These are phyloP conservation scores for Colletotrichum shisoi DNA, from an alignment of 2,329 filamentous ascomycete species.

Conservation along the genomic window DNA sequence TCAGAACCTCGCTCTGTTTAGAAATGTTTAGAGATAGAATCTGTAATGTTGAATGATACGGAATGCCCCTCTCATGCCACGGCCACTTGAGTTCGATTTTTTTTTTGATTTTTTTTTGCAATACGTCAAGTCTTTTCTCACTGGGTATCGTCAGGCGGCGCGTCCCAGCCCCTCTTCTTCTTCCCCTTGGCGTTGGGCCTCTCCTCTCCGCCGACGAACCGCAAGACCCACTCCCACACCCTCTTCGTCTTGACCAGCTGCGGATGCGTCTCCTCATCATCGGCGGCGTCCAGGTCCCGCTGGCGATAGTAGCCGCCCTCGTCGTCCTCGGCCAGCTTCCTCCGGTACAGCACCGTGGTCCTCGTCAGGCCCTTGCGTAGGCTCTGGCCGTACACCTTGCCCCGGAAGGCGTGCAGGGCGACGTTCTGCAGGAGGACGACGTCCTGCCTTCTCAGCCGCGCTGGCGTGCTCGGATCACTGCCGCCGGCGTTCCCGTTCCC, in stretches of 20 bases:
- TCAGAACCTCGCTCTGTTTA: constrained; percentile 15
- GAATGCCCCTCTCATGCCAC: no score
- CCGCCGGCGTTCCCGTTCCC: constrained; percentile 41
- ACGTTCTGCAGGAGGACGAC: constrained; percentile 82
- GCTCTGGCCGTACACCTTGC: constrained; percentile 84
- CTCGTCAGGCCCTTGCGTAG: constrained; percentile 75
- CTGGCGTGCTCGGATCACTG: constrained; percentile 4
- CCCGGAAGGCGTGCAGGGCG: constrained; percentile 76
- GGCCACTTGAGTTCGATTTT: no score
- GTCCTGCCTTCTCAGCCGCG: constrained; percentile 71
- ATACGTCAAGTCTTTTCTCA: constrained; percentile 32
- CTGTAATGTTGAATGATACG: constrained; percentile 6
- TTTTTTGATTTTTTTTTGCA: no score
- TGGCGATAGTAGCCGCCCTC: constrained; percentile 65
- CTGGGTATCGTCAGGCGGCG: constrained; percentile 54
- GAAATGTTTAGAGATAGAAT: constrained; percentile 4
- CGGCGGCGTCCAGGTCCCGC: constrained; percentile 54
- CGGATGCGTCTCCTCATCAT: constrained; percentile 50
- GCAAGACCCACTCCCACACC: constrained; percentile 78
- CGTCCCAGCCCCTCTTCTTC: constrained; percentile 47
- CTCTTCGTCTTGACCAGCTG: constrained; percentile 69
- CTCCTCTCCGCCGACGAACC: constrained; percentile 65
- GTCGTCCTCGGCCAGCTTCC: constrained; percentile 60
- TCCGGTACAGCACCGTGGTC: constrained; percentile 70
- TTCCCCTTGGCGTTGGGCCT: constrained; percentile 38